Evolutionary conservation across 2,329 filamentous ascomycete genomes (phyloP), one percentile per base, ranked within the genome.

Genomic region (Spiromastix sp.): DNA sequence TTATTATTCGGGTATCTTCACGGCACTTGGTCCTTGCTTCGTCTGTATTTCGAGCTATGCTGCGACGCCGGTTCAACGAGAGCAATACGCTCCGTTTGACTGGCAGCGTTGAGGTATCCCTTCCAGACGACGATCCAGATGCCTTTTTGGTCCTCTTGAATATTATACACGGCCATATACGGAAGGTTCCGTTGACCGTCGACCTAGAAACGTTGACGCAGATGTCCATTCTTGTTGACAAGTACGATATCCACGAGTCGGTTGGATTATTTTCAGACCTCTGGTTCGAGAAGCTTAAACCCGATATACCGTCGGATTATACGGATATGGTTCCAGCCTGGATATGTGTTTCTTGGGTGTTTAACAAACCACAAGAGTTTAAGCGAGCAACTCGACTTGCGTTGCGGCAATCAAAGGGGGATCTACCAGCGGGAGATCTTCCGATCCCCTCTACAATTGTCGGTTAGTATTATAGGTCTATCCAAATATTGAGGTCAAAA

Each of bases 71-170:
- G 22, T 45, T 45, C 16, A 39, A 25, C 22, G 43, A 45, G 31
- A 40, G 43, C 30, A 40, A 38, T 19, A 26, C 27, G 3, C 20
- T 45, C 17, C 32, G 31, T 4, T 12, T 29, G 17, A 41, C 35
- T 8, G 41, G 41, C 8, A 42, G 35, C 4, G 42, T 44, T 3
- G 36, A 44, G 26, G 38, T 46, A 20, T 27, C 34, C 10, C 42
- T 61, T 0, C 55, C 56, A 0, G 50, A 56, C 2, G 57, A 61
- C 28, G 47, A 52, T 7, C 49, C 48, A 0, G 38, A 45, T 11
- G 42, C 51, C 1, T 43, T 59, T 29, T 34, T 46, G 3, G 40
- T 53, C 10, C 42, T 59, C 10, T 40, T 59, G 13, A 39, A 50
- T 11, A 55, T 61, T 20, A 42, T 48, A 4, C 57, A 61, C 31